Conservation (phyloP, 2,329 filamentous ascomycete species). For the Fusarium aywerte region DNA sequence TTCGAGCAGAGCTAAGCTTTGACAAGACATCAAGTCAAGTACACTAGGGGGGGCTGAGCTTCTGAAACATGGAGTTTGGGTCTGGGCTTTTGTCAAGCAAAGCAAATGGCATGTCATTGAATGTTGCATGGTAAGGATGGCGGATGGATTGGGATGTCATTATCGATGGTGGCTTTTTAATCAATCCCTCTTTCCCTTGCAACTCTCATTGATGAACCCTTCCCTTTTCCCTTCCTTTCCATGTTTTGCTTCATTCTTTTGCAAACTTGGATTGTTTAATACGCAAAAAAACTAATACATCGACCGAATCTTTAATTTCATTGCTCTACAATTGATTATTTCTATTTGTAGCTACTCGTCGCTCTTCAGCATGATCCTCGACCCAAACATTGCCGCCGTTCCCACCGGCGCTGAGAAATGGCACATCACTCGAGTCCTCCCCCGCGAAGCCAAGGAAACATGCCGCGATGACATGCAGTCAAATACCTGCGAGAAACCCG, state of each 20-base stretch:
- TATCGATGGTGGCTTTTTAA: slow-evolving; percentile 24
- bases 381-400: slow-evolving; percentile 11
- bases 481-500: slow-evolving; percentile 42
- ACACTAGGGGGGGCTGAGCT: slow-evolving; percentile 28
- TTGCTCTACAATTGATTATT: slow-evolving; percentile 9
- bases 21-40: not conserved
- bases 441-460: slow-evolving; percentile 34
- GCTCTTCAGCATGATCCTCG: slow-evolving; percentile 29
- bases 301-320: slow-evolving; percentile 12
- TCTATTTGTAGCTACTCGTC: not conserved
- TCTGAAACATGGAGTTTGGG: slow-evolving; percentile 42
- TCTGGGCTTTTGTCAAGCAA: not conserved
- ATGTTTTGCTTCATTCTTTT: slow-evolving; percentile 8
- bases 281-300: not conserved
- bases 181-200: slow-evolving; percentile 19
- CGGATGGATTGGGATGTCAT: slow-evolving; percentile 10
- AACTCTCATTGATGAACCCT: not conserved
- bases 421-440: slow-evolving; percentile 33
- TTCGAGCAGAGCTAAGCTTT: slow-evolving; percentile 5
- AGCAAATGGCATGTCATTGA: slow-evolving; percentile 5
- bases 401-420: slow-evolving; percentile 19
- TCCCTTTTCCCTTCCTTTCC: slow-evolving; percentile 1
- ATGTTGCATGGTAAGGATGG: slow-evolving; percentile 1
- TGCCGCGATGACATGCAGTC: slow-evolving; percentile 26
- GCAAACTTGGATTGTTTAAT: slow-evolving; percentile 6